Conservation (phyloP, 208 protist species). For the Trypanosoma lewisi region DNA sequence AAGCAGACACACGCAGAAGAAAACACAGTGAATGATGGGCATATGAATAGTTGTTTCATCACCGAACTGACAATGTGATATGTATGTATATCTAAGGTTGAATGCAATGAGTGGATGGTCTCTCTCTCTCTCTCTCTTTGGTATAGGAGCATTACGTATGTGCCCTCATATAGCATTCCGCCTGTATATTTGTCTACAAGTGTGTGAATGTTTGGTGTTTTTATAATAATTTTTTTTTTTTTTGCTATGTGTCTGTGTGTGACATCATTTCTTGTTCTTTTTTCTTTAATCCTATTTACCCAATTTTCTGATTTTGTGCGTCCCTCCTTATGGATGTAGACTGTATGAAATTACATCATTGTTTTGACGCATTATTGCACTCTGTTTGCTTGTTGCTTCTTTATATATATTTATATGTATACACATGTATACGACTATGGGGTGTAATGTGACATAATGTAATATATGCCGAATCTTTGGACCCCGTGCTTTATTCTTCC, state of each 20-base stretch:
- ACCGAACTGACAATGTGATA: constrained; percentile 6
- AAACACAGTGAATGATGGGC: not conserved
- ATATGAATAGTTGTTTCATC: constrained; percentile 4
- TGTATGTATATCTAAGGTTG: not conserved
- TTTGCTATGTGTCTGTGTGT: not conserved
- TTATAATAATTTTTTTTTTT: no score
- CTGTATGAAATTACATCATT: no score
- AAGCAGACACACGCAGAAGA: not conserved
- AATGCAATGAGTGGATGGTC: no score
- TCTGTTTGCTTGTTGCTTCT: not conserved
- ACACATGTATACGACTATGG: not conserved
- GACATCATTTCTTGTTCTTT: not conserved
- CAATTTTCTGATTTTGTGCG: no score
- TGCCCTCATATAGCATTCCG: no score
- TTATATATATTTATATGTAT: not conserved
- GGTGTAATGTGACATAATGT: not conserved
- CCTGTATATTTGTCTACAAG: no score
- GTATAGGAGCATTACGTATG: no score
- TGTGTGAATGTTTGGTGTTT: no score
- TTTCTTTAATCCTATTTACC: no score
- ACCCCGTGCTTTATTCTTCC: not conserved
- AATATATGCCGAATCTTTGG: not conserved
- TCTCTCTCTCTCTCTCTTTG: no score
- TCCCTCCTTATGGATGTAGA: no score
- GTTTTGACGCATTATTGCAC: no score